Evolutionary conservation across 768 basidiomycete species (phyloP).

Genomic region (Daedalea quercina): DNA sequence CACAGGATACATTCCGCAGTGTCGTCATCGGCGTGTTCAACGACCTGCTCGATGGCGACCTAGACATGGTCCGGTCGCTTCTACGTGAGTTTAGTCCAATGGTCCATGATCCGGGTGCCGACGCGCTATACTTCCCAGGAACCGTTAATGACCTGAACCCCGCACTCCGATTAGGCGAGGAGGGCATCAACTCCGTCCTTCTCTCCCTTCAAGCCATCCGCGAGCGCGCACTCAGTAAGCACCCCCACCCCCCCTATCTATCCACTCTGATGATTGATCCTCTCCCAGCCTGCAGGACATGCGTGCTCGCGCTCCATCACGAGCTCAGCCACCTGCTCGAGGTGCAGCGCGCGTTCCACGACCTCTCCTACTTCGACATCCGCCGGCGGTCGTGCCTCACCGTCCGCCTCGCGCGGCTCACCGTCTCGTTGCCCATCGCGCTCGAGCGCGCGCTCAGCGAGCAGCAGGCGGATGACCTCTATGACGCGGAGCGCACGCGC

Average conservation of each 20-base stretch:
- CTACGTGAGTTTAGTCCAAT: conserved; percentile 45
- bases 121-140: conserved; percentile 31
- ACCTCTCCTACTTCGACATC: conserved; percentile 73
- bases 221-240: conserved; percentile 66
- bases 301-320: conserved; percentile 64
- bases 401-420: conserved; percentile 71
- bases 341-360: conserved; percentile 68
- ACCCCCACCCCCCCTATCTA: neutral
- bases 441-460: conserved; percentile 63
- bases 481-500: conserved; percentile 10
- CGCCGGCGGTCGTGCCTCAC: conserved; percentile 69
- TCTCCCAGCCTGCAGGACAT: conserved; percentile 61
- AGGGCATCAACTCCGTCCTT: conserved; percentile 73
- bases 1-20: conserved; percentile 74
- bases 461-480: conserved; percentile 16
- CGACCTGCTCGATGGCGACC: conserved; percentile 80
- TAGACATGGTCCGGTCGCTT: conserved; percentile 75
- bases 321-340: conserved; percentile 77
- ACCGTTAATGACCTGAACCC: conserved; percentile 79
- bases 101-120: neutral
- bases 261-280: conserved; percentile 1
- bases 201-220: conserved; percentile 63
- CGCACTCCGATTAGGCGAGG: conserved; percentile 68
- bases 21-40: conserved; percentile 71
- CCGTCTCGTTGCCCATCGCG: conserved; percentile 65